phyloP scores from a whole-genome alignment of 176 grass and related monocot species.

The Miscanthus lutarioriparius region DNA sequence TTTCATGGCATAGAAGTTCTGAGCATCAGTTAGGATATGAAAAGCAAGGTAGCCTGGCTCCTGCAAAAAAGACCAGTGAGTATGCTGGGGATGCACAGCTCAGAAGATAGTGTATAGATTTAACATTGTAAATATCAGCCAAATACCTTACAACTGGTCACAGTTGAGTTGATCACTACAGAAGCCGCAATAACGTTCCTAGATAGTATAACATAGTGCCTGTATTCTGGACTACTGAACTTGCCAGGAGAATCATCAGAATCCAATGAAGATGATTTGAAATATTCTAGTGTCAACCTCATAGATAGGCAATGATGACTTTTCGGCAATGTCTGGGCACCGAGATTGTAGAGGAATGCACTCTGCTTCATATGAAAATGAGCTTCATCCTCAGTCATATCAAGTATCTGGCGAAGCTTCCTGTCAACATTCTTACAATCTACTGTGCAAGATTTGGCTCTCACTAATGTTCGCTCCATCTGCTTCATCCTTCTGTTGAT shows the following conservation, averaged over 20 bases:
- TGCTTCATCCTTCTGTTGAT: conserved; percentile 64
- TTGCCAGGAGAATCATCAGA: conserved; percentile 49
- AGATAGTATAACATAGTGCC: conserved; percentile 83
- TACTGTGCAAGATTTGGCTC: conserved; percentile 59
- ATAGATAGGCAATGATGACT: conserved; percentile 86
- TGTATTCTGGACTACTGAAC: conserved; percentile 47
- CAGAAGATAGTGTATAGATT: conserved; percentile 18
- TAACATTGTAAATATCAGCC: conserved; percentile 24
- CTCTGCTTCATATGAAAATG: conserved; percentile 93
- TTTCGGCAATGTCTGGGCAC: conserved; percentile 81
- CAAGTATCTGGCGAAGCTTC: conserved; percentile 92
- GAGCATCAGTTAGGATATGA: conserved; percentile 79
- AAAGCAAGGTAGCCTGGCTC: conserved; percentile 72
- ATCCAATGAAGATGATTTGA: conserved; percentile 57
- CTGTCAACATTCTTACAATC: conserved; percentile 82
- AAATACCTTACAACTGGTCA: conserved; percentile 77
- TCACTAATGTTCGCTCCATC: conserved; percentile 69
- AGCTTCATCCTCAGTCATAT: conserved; percentile 86
- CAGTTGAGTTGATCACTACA: conserved; percentile 84
- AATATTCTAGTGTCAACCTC: conserved; percentile 92
- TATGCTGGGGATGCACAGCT: conserved; percentile 23
- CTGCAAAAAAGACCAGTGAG: conserved; percentile 47
- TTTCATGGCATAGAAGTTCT: conserved; percentile 90
- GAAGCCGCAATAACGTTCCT: conserved; percentile 77
- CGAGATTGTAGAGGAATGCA: conserved; percentile 87